These are phyloP conservation scores for Chaetomidium leptoderma DNA, from an alignment of 495 filamentous ascomycete species.

Conservation along the genomic window DNA sequence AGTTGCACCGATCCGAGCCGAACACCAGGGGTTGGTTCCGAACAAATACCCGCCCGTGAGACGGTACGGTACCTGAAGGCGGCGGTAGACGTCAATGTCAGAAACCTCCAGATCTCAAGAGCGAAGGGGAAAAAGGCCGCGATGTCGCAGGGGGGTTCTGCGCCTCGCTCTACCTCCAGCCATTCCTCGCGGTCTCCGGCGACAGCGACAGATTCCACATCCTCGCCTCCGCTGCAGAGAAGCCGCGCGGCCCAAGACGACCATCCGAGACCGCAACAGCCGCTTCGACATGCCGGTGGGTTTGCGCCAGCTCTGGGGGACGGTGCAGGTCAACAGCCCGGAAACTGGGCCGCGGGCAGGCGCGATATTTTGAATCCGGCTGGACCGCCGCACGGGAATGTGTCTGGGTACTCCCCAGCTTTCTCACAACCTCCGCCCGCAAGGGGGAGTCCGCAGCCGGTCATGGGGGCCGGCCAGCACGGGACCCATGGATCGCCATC, in stretches of 20 bases:
- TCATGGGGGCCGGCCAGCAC: conserved; percentile 29
- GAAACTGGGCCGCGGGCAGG: conserved; percentile 44
- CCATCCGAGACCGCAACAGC: conserved; percentile 25
- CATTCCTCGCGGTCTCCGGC: conserved; percentile 31
- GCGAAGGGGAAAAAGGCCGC: conserved; percentile 54
- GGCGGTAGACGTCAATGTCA: conserved; percentile 49
- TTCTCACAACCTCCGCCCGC: conserved; percentile 15
- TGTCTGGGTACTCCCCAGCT: conserved; percentile 21
- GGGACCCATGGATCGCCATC: conserved; percentile 31
- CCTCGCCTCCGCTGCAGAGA: conserved; percentile 29
- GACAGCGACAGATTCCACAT: conserved; percentile 24
- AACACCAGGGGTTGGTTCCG: conserved; percentile 31
- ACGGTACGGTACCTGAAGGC: conserved; percentile 17
- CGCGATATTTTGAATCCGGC: conserved; percentile 51
- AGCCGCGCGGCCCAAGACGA: conserved; percentile 22
- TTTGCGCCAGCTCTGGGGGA: conserved; percentile 28
- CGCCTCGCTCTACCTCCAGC: conserved; percentile 45
- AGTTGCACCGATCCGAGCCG: conserved; percentile 28
- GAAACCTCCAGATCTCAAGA: conserved; percentile 43
- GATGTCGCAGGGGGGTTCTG: conserved; percentile 56
- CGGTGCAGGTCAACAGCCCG: conserved; percentile 33
- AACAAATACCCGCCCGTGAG: conserved; percentile 17
- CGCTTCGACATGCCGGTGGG: conserved; percentile 31
- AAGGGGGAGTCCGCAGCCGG: conserved; percentile 16
- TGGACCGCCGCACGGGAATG: conserved; percentile 30